Evolutionary conservation across 148 eudicot genomes (phyloP).

Genomic region (Fallopia convolvulus): DNA sequence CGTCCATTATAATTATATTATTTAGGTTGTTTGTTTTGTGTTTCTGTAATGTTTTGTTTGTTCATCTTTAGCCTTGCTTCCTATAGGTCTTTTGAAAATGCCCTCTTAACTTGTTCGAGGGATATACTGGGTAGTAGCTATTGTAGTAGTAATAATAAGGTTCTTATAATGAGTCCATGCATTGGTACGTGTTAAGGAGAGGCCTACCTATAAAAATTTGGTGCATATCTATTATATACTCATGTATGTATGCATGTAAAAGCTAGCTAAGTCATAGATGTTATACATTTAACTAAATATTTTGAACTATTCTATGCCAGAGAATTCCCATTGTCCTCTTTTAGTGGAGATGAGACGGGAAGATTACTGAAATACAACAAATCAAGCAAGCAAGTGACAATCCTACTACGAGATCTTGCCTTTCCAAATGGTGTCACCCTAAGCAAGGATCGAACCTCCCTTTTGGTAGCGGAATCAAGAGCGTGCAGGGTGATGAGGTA

Average conservation of each 20-base stretch:
- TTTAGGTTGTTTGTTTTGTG: neutral
- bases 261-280: neutral
- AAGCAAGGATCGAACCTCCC: conserved; percentile 55
- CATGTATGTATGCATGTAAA: no score
- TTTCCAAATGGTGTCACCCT: conserved; percentile 76
- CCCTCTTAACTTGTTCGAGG: no score
- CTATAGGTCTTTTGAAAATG: no score
- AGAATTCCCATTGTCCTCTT: conserved; percentile 36
- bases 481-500: conserved; percentile 41
- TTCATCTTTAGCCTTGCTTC: no score
- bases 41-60: neutral
- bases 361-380: conserved; percentile 59
- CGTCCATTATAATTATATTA: no score
- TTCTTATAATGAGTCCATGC: no score
- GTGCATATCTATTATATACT: no score
- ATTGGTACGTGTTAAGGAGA: no score
- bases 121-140: no score
- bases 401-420: conserved; percentile 47
- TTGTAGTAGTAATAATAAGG: no score
- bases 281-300: neutral
- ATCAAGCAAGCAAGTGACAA: conserved; percentile 39
- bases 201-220: no score
- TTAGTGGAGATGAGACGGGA: conserved; percentile 60
- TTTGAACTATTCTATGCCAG: conserved; percentile 22
- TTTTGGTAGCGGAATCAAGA: conserved; percentile 48